phyloP scores from a whole-genome alignment of 805 yeast species.

The Clavispora carvajalis region DNA sequence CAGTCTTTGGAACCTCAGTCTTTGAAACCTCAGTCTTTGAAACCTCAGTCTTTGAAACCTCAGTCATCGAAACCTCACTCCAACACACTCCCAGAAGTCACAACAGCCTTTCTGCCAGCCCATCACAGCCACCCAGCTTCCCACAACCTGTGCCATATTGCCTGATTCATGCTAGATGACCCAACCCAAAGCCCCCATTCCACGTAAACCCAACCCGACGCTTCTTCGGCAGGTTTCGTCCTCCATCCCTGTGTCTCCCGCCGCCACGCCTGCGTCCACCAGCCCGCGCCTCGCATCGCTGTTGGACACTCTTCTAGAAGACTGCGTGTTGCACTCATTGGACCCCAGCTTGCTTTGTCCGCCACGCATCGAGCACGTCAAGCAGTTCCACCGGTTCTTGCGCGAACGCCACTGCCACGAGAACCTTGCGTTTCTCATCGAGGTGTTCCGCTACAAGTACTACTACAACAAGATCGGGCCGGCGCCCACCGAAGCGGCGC shows the following conservation, averaged over 20 bases:
- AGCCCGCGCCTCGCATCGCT: slow-evolving; percentile 6
- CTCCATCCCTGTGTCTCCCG: neutral
- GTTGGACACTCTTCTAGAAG: slow-evolving; percentile 28
- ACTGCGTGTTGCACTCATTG: slow-evolving; percentile 25
- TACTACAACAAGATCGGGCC: slow-evolving; percentile 28
- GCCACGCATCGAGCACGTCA: slow-evolving; percentile 14
- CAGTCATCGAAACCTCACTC: too few species aligned
- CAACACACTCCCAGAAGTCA: too few species aligned
- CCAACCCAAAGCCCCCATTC: neutral
- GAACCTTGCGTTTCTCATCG: slow-evolving; percentile 40
- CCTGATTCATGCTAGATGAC: neutral
- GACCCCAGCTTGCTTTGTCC: slow-evolving; percentile 13
- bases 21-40: too few species aligned
- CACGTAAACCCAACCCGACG: neutral
- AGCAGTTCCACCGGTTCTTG: slow-evolving; percentile 30
- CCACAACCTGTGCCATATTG: too few species aligned
- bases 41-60: too few species aligned
- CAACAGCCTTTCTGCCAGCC: too few species aligned
- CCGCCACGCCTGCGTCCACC: neutral
- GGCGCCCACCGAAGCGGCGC: neutral
- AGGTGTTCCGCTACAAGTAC: slow-evolving; percentile 42
- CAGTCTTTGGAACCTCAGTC: too few species aligned
- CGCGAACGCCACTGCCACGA: slow-evolving; percentile 40
- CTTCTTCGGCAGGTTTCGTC: neutral
- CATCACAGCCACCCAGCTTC: too few species aligned